Evolutionary conservation across 371 early-diverging fungal genomes (phyloP), one percentile per base, ranked within the genome.

Genomic region (Mucor saturninus): DNA sequence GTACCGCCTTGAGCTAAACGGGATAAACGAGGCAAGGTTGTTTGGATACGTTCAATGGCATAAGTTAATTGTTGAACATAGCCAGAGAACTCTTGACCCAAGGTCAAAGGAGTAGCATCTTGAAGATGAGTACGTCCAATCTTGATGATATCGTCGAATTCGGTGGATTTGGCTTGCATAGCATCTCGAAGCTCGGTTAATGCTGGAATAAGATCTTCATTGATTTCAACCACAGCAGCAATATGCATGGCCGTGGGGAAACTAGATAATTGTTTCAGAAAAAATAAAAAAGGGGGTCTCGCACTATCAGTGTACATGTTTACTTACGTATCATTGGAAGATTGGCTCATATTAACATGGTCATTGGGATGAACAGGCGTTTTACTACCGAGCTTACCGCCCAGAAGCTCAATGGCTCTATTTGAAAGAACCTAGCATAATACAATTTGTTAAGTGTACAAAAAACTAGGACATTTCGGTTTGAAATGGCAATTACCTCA

Each of bases 231-330:
- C 52, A 85, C 92, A 43, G 93, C 94, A 29, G 92, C 86, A 65
- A 95, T 85, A 72, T 94, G 95, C 94, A 94, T 94, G 45, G 94
- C 93, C 31, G 95, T 94, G 28, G 95, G 95, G 87, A 95, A 95
- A 13, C 81, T 80, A 51, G 15, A 56, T 39, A 15, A 4, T 31
- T 5, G 8, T 45, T 46, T 39, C 31, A 28, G 15, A 28, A 21
- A 21, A 21, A 21, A 21, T 21, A 35, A 8, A 35, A 35, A 35
- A 8, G 35, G 35, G 35, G 35, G 35, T 6, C 8, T 26, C 7
- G 26, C 7, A 3, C 10, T 53, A 29, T 56, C 29, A 28, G 7
- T 39, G 6, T 28, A 2, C 13, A 9, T 37, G 31, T 32, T 48
- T 29, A 54, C 74, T 65, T 76, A 80, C 77, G 94, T 90, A 74